A percentile compares a stretch with the other conserved stretches of the same genome.
These are phyloP conservation scores for Xerocomus brunneocitrinus DNA, from an alignment of 768 basidiomycete species.

Conservation along the genomic window DNA sequence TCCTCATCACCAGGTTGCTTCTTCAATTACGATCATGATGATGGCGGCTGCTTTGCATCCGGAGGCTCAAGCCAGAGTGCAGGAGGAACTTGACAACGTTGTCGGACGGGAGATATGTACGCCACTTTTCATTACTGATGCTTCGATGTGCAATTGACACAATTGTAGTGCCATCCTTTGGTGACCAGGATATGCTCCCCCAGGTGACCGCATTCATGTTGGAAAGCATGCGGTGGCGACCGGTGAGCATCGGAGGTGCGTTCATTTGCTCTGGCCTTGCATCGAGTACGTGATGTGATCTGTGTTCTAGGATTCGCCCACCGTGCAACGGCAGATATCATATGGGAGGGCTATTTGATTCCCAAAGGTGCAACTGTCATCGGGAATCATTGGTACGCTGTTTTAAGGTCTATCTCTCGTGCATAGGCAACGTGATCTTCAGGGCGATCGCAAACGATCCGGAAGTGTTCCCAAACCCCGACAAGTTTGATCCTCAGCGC, in stretches of 20 bases:
- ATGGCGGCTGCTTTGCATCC: conserved; percentile 53
- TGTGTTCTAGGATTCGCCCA: conserved; percentile 52
- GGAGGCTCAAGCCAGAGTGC: conserved; percentile 44
- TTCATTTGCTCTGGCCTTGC: not conserved
- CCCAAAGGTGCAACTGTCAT: conserved; percentile 37
- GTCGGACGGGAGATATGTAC: conserved; percentile 38
- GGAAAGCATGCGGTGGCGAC: conserved; percentile 37
- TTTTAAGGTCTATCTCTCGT: too few species aligned
- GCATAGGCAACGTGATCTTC: not conserved
- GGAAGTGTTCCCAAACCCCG: conserved; percentile 48
- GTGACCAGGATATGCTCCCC: conserved; percentile 31
- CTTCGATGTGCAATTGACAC: not conserved
- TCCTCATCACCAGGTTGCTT: conserved; percentile 27
- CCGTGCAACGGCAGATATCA: conserved; percentile 54
- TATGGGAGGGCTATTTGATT: conserved; percentile 35
- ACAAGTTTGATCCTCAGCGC: conserved; percentile 49
- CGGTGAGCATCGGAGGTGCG: conserved; percentile 29
- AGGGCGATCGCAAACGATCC: conserved; percentile 49
- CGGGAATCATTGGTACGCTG: conserved; percentile 32
- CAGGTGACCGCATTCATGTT: conserved; percentile 35
- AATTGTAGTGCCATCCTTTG: conserved; percentile 34
- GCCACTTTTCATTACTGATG: not conserved
- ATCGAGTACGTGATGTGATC: not conserved
- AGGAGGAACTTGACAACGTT: conserved; percentile 49
- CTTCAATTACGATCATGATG: conserved; percentile 49